Evolutionary conservation across 2,329 filamentous ascomycete species (phyloP), one percentile per base, ranked within the genome.

Genomic region (Paracoccidioides brasiliensis): DNA sequence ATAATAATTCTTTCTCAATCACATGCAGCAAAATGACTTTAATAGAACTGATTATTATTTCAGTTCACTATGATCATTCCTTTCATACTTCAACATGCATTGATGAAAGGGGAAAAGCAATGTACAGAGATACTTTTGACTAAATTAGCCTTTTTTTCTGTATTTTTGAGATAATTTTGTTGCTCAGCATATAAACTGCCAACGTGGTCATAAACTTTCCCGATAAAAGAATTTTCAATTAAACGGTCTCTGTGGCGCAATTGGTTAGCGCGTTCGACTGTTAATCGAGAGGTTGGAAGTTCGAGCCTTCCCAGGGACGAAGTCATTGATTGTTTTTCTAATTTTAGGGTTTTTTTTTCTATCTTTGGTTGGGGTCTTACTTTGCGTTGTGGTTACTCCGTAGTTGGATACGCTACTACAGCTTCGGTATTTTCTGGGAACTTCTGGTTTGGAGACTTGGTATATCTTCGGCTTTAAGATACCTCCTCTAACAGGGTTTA

Each of bases 301-400:
- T 70, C 68, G 65, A 70, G 67, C 67, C 68, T 69, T 69, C 67
- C 67, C 67, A 65, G 67, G 68, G 67, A 69, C 67, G 67, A 22
- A 28, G 22, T 22, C 45, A 4, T 41, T 5, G 35, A 5, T 51
- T 14, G 42, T 56, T 52, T 54, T 56, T 8, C 10, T 10, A 4
- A 5, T 56, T 51, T 35, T 10, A 22, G 22, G 22, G 22, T 43
- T 41, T 42, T 42, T 14, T n/a, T 5, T 7, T 14, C n/a, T 9
- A 1, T 38, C 9, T 14, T 41, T 51, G 42, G 12, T 22, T 22
- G 1, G 22, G 22, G 22, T 22, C 5, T 15, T 44, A 7, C 5
- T 15, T 15, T 44, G 42, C 2, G 3, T 15, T 8, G 14, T 14
- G 12, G 1, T n/a, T 14, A 9, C 10, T 48, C 3, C 4, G 3